Percentiles rank a stretch among this genome's conserved stretches.
Evolutionary conservation across 495 filamentous ascomycete genomes (phyloP).

Genomic region (Glutinoglossum americanum): DNA sequence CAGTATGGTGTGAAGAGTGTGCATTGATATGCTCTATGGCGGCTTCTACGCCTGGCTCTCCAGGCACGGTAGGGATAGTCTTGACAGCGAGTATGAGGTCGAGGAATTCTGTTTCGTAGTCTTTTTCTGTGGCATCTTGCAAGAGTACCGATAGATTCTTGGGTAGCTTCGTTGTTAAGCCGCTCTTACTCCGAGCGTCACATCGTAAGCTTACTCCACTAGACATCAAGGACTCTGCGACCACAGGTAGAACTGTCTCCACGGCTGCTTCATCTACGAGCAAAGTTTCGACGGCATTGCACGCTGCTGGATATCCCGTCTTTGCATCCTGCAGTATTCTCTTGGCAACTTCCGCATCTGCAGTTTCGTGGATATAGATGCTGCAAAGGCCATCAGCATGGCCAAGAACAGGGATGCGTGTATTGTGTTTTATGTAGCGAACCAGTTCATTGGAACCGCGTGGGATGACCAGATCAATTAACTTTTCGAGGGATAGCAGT

Average conservation of each 20-base stretch:
- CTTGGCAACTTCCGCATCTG: slow-evolving; percentile 44
- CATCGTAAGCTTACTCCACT: slow-evolving; percentile 74
- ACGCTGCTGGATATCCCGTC: slow-evolving; percentile 85
- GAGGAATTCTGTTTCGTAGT: slow-evolving; percentile 82
- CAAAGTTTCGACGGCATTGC: slow-evolving; percentile 79
- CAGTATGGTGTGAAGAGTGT: slow-evolving; percentile 88
- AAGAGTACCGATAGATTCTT: slow-evolving; percentile 25
- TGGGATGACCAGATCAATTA: slow-evolving; percentile 90
- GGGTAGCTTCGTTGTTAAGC: slow-evolving; percentile 24
- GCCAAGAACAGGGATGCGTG: slow-evolving; percentile 86
- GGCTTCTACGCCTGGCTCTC: slow-evolving; percentile 26
- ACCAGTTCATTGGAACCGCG: slow-evolving; percentile 88
- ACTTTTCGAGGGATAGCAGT: slow-evolving; percentile 58
- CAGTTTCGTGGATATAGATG: slow-evolving; percentile 69
- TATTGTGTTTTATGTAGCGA: slow-evolving; percentile 67
- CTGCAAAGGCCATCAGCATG: slow-evolving; percentile 90
- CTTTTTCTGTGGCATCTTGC: slow-evolving; percentile 38
- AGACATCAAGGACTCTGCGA: slow-evolving; percentile 46
- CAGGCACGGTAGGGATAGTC: slow-evolving; percentile 28
- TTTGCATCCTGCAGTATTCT: slow-evolving; percentile 82
- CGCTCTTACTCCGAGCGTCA: slow-evolving; percentile 41
- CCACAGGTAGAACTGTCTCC: slow-evolving; percentile 38
- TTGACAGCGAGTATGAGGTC: slow-evolving; percentile 70
- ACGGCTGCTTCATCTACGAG: slow-evolving; percentile 63
- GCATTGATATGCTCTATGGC: slow-evolving; percentile 78